Evolutionary conservation across 192 early-diverging fungal species (phyloP).

Genomic region (Podila minutissima): DNA sequence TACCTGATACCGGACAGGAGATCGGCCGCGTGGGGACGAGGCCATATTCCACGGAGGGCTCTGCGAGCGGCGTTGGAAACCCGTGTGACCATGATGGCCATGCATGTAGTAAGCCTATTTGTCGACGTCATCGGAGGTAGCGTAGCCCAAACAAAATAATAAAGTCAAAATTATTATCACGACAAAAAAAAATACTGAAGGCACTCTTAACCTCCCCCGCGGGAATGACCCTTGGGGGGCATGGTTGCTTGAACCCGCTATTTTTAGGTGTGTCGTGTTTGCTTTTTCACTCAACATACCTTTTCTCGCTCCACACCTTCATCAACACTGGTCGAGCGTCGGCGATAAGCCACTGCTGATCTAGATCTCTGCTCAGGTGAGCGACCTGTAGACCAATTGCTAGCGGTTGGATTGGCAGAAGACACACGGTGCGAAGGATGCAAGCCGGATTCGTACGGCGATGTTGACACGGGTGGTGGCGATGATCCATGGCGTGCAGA

Average conservation of each 20-base stretch:
- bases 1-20: constrained; percentile 37
- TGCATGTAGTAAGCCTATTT: constrained; percentile 31
- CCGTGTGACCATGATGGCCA: constrained; percentile 16
- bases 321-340: constrained; percentile 37
- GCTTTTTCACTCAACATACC: constrained; percentile 12
- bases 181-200: not conserved
- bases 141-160: not conserved
- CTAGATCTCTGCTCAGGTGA: constrained; percentile 25
- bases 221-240: not conserved
- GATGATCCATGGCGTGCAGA: not conserved
- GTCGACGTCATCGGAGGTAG: not conserved
- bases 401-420: constrained; percentile 4
- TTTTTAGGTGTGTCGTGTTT: not conserved
- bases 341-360: constrained; percentile 16
- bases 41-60: constrained; percentile 16
- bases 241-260: not conserved
- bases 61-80: constrained; percentile 21
- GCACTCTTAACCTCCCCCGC: not conserved
- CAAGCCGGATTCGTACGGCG: not conserved
- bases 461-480: not conserved
- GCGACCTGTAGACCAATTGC: constrained; percentile 24
- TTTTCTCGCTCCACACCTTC: constrained; percentile 43
- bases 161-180: not conserved
- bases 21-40: constrained; percentile 20
- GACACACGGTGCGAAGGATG: constrained; percentile 2